Conservation (phyloP, 139 green algal genomes). For the Dunaliella primolecta region DNA sequence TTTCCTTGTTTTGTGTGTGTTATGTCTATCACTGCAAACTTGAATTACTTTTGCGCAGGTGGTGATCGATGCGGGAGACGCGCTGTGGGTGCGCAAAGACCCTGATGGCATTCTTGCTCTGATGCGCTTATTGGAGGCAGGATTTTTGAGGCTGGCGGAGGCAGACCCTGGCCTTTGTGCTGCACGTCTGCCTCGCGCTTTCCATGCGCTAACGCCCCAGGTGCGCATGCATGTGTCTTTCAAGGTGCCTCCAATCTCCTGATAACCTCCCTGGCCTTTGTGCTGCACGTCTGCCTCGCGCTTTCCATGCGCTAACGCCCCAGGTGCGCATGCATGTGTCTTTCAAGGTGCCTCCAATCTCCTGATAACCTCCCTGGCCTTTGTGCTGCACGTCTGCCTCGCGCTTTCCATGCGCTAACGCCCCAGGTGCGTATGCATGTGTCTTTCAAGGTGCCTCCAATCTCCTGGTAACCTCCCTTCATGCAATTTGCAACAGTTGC, state of each 20-base stretch:
- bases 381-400: constrained; percentile 49
- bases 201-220: constrained; percentile 61
- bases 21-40: no score
- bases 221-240: neutral
- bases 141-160: constrained; percentile 45
- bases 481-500: no score
- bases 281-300: constrained; percentile 50
- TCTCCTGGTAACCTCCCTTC: no score
- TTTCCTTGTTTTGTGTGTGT: no score
- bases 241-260: no score
- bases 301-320: constrained; percentile 59
- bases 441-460: no score
- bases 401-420: constrained; percentile 58
- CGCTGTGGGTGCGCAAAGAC: constrained; percentile 49
- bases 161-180: constrained; percentile 35
- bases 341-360: no score
- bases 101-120: constrained; percentile 40
- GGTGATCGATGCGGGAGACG: constrained; percentile 37
- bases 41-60: no score
- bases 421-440: constrained; percentile 26
- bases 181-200: constrained; percentile 51
- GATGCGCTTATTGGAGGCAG: constrained; percentile 51
- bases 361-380: no score
- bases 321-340: constrained; percentile 15
- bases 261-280: constrained; percentile 21